These are phyloP conservation scores for Phaeotremella skinneri DNA, from an alignment of 768 basidiomycete species.

Conservation along the genomic window DNA sequence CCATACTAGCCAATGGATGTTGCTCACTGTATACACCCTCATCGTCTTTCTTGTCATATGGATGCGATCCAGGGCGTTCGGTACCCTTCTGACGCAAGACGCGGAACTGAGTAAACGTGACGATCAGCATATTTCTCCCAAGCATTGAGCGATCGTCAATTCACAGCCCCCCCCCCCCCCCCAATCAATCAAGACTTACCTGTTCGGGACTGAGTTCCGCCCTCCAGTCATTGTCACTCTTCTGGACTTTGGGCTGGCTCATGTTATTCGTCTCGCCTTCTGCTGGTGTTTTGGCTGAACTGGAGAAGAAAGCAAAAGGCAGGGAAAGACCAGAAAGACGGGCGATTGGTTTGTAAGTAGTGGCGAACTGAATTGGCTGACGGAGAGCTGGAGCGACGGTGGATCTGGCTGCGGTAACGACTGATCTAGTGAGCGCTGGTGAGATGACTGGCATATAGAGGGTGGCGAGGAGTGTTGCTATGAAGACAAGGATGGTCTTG, in stretches of 20 bases:
- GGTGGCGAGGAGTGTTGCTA: slow-evolving; percentile 9
- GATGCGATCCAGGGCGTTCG: slow-evolving; percentile 71
- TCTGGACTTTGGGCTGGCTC: slow-evolving; percentile 44
- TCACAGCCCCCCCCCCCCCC: not conserved
- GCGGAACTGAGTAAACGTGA: slow-evolving; percentile 63
- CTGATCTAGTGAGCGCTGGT: slow-evolving; percentile 18
- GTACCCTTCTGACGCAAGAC: slow-evolving; percentile 85
- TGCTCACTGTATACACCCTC: slow-evolving; percentile 64
- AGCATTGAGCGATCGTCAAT: too few species aligned
- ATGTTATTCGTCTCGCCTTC: slow-evolving; percentile 7
- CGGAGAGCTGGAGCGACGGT: slow-evolving; percentile 1
- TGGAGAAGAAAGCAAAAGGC: slow-evolving; percentile 34
- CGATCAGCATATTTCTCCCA: too few species aligned
- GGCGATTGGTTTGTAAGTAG: slow-evolving; percentile 10
- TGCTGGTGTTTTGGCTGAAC: slow-evolving; percentile 12
- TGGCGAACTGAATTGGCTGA: not conserved
- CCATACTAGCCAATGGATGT: not conserved
- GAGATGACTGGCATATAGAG: slow-evolving; percentile 27
- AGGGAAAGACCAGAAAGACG: slow-evolving; percentile 27
- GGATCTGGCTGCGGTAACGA: slow-evolving; percentile 16
- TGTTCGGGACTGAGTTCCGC: slow-evolving; percentile 77
- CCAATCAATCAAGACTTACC: slow-evolving; percentile 56
- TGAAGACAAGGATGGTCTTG: not conserved
- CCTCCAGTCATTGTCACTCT: slow-evolving; percentile 79
- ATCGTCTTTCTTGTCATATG: slow-evolving; percentile 68